Evolutionary conservation across 179 eudicot genomes (phyloP), one percentile per base, ranked within the genome.

Genomic region (Beta macrorhiza): DNA sequence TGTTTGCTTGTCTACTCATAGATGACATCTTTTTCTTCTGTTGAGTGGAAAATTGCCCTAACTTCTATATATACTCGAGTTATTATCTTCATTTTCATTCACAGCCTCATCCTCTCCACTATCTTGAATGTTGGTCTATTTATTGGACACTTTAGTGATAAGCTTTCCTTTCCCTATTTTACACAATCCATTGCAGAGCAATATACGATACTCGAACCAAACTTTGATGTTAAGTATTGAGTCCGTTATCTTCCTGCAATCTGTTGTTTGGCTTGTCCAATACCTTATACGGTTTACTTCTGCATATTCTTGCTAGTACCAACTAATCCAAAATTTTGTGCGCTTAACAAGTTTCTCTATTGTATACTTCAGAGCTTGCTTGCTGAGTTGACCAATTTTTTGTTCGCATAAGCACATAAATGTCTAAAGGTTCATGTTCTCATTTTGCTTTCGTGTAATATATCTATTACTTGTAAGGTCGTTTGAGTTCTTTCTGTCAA

Each of bases 341-440:
- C 7, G 58, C 53, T n/a, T 70, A 14, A 25, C 64, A 80, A 52
- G 7, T 29, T 74, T 59, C 57, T 55, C 22, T 11, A 0, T n/a
- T 19, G 68, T 42, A 29, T 52, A 42, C n/a, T 72, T 68, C 45
- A 32, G 13, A 70, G 78, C 64, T 71, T 71, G 70, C 80, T 71
- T 62, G 15, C 44, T 67, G 76, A 72, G 37, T 19, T 15, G 16
- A 29, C 13, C 16, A 45, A 9, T 73, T 82, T 10, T 77, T 16
- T 44, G 4, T 45, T 20, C 20, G 7, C 58, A 44, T 51, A 53
- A 9, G 51, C 58, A 12, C 56, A 63, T 25, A 52, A 8, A 17
- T 44, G 17, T 80, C 1, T 72, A 25, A 52, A 73, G 82, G 78
- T 65, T 47, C 62, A 32, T 67, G 25, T 74, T 8, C 22, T 56